Evolutionary conservation across 2,329 filamentous ascomycete species (phyloP).

Genomic region (Scolecobasidium constrictum): DNA sequence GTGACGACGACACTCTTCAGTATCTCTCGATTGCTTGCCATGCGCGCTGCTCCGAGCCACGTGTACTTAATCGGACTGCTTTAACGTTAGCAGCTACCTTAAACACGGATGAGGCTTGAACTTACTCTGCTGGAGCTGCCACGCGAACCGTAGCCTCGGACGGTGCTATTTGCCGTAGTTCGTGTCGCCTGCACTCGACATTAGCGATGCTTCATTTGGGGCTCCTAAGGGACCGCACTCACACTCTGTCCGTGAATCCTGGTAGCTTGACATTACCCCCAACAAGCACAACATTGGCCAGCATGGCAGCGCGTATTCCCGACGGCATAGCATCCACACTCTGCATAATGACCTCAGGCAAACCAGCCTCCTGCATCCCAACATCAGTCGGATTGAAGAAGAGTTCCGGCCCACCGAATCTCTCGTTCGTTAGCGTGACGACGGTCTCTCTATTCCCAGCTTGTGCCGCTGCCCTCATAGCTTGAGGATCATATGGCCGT

Average conservation of each 20-base stretch:
- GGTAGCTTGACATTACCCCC: conserved; percentile 74
- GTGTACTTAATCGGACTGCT: conserved; percentile 58
- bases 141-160: conserved; percentile 4
- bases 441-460: conserved; percentile 56
- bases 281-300: conserved; percentile 81
- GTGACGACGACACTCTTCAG: conserved; percentile 64
- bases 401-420: conserved; percentile 81
- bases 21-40: conserved; percentile 57
- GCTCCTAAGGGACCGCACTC: conserved; percentile 20
- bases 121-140: conserved; percentile 25
- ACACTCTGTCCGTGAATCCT: conserved; percentile 71
- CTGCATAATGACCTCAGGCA: conserved; percentile 75
- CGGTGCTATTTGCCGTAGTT: conserved; percentile 8
- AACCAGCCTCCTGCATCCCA: conserved; percentile 70
- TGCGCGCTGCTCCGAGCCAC: conserved; percentile 73
- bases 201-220: conserved; percentile 8
- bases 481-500: conserved; percentile 55
- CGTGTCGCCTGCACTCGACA: conserved; percentile 46
- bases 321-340: conserved; percentile 63
- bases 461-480: background rate
- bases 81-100: background rate
- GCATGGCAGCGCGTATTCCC: conserved; percentile 71
- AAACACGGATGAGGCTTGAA: background rate
- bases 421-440: conserved; percentile 79
- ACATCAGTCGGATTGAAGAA: conserved; percentile 81